These are phyloP conservation scores for Selenicereus undatus DNA, from an alignment of 148 eudicot species.

Conservation along the genomic window DNA sequence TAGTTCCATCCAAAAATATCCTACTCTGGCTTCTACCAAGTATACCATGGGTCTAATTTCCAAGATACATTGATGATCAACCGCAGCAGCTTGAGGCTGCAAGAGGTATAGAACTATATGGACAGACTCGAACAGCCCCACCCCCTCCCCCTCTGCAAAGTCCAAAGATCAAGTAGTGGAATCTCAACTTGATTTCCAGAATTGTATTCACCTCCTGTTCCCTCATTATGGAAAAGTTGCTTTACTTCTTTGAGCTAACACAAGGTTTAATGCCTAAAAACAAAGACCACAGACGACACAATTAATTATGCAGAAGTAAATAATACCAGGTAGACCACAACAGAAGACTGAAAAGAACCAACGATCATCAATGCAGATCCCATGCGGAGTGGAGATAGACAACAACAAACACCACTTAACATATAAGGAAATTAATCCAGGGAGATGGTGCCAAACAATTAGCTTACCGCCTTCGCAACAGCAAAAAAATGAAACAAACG, in stretches of 20 bases:
- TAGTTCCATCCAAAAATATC: not conserved
- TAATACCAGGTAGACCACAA: not conserved
- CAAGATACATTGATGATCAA: not conserved
- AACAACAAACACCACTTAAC: not conserved
- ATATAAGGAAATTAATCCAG: not conserved
- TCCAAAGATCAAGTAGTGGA: no score
- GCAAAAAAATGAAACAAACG: constrained; percentile 86
- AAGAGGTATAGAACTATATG: not conserved
- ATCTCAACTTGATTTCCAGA: no score
- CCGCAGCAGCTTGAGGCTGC: not conserved
- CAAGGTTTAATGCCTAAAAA: not conserved
- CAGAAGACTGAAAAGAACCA: not conserved
- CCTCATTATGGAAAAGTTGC: not conserved
- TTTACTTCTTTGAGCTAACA: not conserved
- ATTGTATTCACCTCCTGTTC: not conserved
- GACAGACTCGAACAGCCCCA: no score
- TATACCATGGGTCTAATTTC: not conserved
- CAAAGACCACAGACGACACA: not conserved
- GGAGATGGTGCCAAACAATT: not conserved
- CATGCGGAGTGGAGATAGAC: not conserved
- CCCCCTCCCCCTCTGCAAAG: no score
- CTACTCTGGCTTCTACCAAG: not conserved
- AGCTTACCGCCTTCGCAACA: constrained; percentile 83
- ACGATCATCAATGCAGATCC: not conserved
- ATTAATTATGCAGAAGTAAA: not conserved